These are phyloP conservation scores for Xylaria multiplex DNA, from an alignment of 2,329 filamentous ascomycete species.

Conservation along the genomic window DNA sequence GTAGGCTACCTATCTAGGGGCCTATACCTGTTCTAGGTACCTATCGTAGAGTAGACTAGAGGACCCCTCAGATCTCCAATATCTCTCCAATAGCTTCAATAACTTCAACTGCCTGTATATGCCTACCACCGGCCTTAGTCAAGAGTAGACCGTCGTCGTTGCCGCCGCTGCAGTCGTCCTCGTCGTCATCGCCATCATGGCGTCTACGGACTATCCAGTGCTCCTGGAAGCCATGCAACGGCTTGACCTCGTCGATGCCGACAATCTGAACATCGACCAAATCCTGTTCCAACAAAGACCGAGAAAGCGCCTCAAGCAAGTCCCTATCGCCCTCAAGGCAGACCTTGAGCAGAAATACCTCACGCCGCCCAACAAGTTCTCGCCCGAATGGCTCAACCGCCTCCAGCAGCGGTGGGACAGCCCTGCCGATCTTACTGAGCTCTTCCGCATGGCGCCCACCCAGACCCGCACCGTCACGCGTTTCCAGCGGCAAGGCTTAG, in stretches of 20 bases:
- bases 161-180: no score
- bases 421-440: slow-evolving; percentile 79
- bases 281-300: slow-evolving; percentile 62
- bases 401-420: slow-evolving; percentile 91
- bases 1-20: no score
- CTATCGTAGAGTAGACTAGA: no score
- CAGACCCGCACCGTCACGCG: slow-evolving; percentile 95
- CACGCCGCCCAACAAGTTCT: slow-evolving; percentile 81
- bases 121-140: background rate
- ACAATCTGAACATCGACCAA: slow-evolving; percentile 62
- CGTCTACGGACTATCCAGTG: slow-evolving; percentile 41
- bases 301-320: slow-evolving; percentile 58
- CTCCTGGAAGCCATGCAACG: slow-evolving; percentile 62
- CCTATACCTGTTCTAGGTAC: no score
- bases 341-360: slow-evolving; percentile 82
- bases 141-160: background rate
- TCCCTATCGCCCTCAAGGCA: slow-evolving; percentile 71
- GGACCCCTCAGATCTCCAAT: background rate
- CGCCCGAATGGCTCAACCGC: slow-evolving; percentile 84
- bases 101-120: background rate
- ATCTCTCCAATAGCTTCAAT: slow-evolving; percentile 5
- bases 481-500: slow-evolving; percentile 89
- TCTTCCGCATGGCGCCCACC: slow-evolving; percentile 88
- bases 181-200: slow-evolving; percentile 39
- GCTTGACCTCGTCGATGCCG: slow-evolving; percentile 57